Evolutionary conservation across 2,329 filamentous ascomycete species (phyloP).

Genomic region (Epichloe gansuensis): DNA sequence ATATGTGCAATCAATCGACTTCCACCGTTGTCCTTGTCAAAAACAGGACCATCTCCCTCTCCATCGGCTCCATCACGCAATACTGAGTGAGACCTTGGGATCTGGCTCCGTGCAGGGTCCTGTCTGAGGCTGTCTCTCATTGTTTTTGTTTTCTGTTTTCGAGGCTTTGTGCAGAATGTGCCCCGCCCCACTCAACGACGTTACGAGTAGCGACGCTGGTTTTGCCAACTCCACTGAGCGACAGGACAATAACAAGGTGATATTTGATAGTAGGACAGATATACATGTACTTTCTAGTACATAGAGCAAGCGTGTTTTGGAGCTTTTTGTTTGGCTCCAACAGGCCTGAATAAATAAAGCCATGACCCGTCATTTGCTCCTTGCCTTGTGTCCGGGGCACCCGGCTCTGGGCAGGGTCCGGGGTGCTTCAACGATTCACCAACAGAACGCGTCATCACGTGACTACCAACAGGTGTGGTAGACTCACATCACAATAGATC

Average conservation of each 20-base stretch:
- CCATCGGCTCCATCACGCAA: too few species aligned
- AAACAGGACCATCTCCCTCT: too few species aligned
- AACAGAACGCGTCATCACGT: constrained; percentile 6
- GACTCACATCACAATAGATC: too few species aligned
- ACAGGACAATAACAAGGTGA: background rate
- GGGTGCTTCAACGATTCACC: background rate
- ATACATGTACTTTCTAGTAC: too few species aligned
- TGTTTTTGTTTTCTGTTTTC: background rate
- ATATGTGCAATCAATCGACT: too few species aligned
- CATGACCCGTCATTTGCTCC: background rate
- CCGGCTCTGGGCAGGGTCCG: background rate
- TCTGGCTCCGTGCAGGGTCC: background rate
- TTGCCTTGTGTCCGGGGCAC: background rate
- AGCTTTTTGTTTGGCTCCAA: too few species aligned
- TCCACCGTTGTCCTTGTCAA: too few species aligned
- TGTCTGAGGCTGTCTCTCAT: background rate
- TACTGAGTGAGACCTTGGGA: too few species aligned
- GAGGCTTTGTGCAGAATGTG: background rate
- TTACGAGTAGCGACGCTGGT: too few species aligned
- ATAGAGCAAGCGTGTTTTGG: too few species aligned
- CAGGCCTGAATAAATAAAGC: background rate
- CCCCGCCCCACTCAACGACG: background rate
- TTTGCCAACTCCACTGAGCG: background rate
- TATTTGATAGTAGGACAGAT: too few species aligned
- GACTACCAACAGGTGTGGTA: background rate